Evolutionary conservation across 1,139 yeast species (phyloP).

Genomic region (Diutina mesorugosa): DNA sequence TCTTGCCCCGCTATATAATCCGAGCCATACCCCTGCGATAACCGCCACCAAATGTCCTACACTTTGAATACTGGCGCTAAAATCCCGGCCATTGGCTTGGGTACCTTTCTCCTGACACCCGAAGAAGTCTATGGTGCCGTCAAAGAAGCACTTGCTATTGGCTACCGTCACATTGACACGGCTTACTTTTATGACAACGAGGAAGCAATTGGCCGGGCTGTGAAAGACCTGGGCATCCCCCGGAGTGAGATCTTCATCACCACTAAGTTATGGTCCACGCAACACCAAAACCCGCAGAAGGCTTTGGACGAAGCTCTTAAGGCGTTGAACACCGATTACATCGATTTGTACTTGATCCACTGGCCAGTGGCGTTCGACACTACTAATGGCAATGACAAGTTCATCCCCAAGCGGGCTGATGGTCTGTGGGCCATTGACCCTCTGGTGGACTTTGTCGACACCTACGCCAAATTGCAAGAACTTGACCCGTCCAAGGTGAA

Average conservation of each 20-base stretch:
- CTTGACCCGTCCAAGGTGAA: slow-evolving; percentile 2
- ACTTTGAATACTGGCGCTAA: slow-evolving; percentile 48
- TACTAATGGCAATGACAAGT: slow-evolving; percentile 10
- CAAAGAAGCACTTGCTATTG: slow-evolving; percentile 48
- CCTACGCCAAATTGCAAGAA: slow-evolving; percentile 8
- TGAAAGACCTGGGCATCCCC: slow-evolving; percentile 53
- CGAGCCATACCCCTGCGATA: background rate
- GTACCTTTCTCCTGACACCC: slow-evolving; percentile 64
- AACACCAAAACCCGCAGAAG: slow-evolving; percentile 44
- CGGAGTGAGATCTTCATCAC: slow-evolving; percentile 66
- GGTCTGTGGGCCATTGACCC: background rate
- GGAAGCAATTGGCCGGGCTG: slow-evolving; percentile 50
- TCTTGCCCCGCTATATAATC: background rate
- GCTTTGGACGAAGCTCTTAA: slow-evolving; percentile 52
- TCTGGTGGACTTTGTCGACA: slow-evolving; percentile 4
- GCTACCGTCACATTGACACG: slow-evolving; percentile 72
- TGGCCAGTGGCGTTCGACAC: slow-evolving; percentile 51
- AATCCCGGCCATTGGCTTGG: slow-evolving; percentile 64
- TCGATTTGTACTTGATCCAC: slow-evolving; percentile 75
- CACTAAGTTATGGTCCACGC: slow-evolving; percentile 67
- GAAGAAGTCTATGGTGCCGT: slow-evolving; percentile 52
- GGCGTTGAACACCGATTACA: slow-evolving; percentile 63
- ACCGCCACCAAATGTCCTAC: slow-evolving; percentile 4
- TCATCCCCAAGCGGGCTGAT: background rate
- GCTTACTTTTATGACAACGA: slow-evolving; percentile 63